Percentiles rank a stretch among this genome's conserved stretches.
These are phyloP conservation scores for Nakaseomyces uthaithaninus DNA, from an alignment of 1,139 yeast genomes.

Conservation along the genomic window DNA sequence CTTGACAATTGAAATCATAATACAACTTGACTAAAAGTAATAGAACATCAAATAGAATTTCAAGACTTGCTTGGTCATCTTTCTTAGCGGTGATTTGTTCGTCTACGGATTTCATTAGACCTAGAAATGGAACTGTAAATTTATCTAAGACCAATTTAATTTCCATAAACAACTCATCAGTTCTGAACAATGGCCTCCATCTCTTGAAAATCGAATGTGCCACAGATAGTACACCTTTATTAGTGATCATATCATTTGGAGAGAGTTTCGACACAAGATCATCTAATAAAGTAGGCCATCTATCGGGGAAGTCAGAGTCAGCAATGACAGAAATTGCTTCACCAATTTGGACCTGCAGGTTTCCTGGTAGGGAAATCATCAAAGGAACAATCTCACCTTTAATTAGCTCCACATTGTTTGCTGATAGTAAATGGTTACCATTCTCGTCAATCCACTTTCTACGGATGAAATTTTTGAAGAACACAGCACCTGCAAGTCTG, in stretches of 20 bases:
- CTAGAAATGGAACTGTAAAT: slow-evolving; percentile 75
- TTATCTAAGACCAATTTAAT: slow-evolving; percentile 79
- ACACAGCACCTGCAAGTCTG: slow-evolving; percentile 81
- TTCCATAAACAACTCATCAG: slow-evolving; percentile 82
- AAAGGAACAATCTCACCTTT: slow-evolving; percentile 70
- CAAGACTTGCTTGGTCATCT: slow-evolving; percentile 41
- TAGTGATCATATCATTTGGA: slow-evolving; percentile 56
- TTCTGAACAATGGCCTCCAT: slow-evolving; percentile 92
- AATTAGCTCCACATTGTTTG: slow-evolving; percentile 55
- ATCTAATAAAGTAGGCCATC: slow-evolving; percentile 77
- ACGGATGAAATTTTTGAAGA: slow-evolving; percentile 79
- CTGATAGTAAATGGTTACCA: slow-evolving; percentile 62
- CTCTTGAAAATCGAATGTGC: slow-evolving; percentile 93
- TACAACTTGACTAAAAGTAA: slow-evolving; percentile 69
- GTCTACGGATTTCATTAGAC: slow-evolving; percentile 60
- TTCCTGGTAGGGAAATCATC: slow-evolving; percentile 73
- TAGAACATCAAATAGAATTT: slow-evolving; percentile 60
- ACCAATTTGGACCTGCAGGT: slow-evolving; percentile 81
- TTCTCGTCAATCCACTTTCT: slow-evolving; percentile 87
- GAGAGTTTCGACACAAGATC: slow-evolving; percentile 59
- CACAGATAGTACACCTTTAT: slow-evolving; percentile 80
- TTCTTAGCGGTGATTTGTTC: slow-evolving; percentile 45
- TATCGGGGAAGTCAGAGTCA: slow-evolving; percentile 88
- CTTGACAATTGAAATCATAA: slow-evolving; percentile 93
- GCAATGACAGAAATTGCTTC: slow-evolving; percentile 91